Percentiles rank a stretch among this genome's conserved stretches.
Conservation (phyloP, 2,329 filamentous ascomycete species). For the Chaetomium sp. region DNA sequence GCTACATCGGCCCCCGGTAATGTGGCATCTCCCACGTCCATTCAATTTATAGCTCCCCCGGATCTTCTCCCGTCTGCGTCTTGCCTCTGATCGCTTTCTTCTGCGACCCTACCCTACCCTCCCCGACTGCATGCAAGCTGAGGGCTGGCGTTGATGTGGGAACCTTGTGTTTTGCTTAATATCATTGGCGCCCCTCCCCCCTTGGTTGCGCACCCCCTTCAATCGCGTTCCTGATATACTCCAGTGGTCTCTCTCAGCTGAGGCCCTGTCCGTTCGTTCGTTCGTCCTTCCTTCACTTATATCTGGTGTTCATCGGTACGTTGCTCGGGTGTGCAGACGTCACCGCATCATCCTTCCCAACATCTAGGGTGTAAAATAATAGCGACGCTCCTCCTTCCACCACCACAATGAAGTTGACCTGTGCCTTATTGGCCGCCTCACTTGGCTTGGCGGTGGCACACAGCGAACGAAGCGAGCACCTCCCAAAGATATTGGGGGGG, state of each 20-base stretch:
- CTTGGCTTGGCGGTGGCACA: conserved; percentile 25
- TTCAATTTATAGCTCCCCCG: conserved; percentile 17
- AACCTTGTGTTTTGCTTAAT: conserved; percentile 5
- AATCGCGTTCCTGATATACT: conserved; percentile 1
- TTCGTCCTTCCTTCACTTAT: too few species aligned
- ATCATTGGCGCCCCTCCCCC: conserved; percentile 3
- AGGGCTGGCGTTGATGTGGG: conserved; percentile 10
- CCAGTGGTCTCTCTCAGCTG: too few species aligned
- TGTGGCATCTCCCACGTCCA: conserved; percentile 19
- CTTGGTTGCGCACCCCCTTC: conserved; percentile 8
- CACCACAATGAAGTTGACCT: conserved; percentile 24
- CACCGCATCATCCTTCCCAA: neutral
- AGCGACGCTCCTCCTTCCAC: too few species aligned
- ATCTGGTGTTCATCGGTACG: too few species aligned
- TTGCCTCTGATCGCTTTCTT: conserved; percentile 2
- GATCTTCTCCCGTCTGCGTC: conserved; percentile 14
- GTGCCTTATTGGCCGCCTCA: conserved; percentile 23
- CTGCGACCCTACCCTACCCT: conserved; percentile 16
- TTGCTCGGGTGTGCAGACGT: neutral
- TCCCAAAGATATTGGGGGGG: conserved; percentile 26
- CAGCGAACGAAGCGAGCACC: conserved; percentile 21
- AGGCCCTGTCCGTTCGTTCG: too few species aligned
- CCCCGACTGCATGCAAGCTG: conserved; percentile 8
- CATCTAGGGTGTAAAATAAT: conserved; percentile 7
- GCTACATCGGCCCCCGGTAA: conserved; percentile 10